Percentiles rank a stretch among this genome's conserved stretches.
phyloP scores from a whole-genome alignment of 148 eudicot species.

The Rhododendron kiyosumense region DNA sequence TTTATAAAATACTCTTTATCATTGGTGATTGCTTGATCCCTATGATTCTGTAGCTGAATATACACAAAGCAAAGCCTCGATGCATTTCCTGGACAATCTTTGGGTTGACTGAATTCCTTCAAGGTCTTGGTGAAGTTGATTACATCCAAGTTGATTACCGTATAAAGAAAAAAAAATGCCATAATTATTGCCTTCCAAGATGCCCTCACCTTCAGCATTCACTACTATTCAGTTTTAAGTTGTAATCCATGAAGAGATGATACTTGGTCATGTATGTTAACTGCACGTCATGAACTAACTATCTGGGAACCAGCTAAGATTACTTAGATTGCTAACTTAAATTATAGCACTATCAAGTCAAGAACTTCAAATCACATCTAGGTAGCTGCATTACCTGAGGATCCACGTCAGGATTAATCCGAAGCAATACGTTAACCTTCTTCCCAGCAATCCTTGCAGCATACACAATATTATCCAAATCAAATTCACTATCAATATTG shows the following conservation, averaged over 20 bases:
- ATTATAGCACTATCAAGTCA: not conserved
- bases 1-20: not conserved
- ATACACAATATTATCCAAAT: constrained; percentile 71
- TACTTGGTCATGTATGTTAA: constrained; percentile 1
- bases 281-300: not conserved
- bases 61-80: not conserved
- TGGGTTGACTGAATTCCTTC: not conserved
- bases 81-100: not conserved
- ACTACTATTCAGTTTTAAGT: not conserved
- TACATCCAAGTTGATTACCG: not conserved
- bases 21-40: not conserved
- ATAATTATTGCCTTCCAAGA: not conserved
- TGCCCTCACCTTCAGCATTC: not conserved
- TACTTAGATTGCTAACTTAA: not conserved
- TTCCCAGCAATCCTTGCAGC: constrained; percentile 87
- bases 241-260: no score
- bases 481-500: constrained; percentile 89
- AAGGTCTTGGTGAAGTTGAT: not conserved
- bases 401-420: constrained; percentile 95
- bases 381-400: constrained; percentile 67
- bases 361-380: not conserved
- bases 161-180: not conserved
- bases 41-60: not conserved
- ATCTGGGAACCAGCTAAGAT: not conserved
- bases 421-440: constrained; percentile 79